Evolutionary conservation across 805 yeast species (phyloP).

Genomic region (Pichia paraexigua): DNA sequence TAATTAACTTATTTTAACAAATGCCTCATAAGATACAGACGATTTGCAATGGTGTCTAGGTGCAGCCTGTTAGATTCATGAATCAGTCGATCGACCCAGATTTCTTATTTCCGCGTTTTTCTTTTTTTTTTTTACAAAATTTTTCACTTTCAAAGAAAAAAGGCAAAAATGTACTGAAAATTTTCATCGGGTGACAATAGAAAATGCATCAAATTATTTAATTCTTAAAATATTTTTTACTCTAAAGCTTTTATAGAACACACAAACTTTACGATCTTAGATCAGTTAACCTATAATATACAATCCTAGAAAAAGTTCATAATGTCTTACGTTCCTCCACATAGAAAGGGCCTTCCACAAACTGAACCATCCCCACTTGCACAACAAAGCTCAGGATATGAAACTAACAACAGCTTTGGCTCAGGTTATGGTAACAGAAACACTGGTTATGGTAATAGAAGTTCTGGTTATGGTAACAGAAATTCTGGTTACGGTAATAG

Average conservation of each 20-base stretch:
- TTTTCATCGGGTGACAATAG: neutral
- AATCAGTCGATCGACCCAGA: neutral
- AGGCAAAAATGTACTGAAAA: neutral
- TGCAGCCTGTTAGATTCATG: neutral
- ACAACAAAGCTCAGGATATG: neutral
- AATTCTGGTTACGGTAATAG: conserved; percentile 29
- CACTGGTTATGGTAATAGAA: conserved; percentile 26
- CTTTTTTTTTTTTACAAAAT: neutral
- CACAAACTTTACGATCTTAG: neutral
- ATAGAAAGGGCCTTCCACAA: conserved; percentile 29
- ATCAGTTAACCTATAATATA: neutral
- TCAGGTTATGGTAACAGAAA: conserved; percentile 12
- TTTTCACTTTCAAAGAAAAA: neutral
- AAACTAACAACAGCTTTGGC: neutral
- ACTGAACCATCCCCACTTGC: neutral
- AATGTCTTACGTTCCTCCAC: conserved; percentile 43
- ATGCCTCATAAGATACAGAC: too few relatives aligned
- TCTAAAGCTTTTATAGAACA: neutral
- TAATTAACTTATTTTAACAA: too few relatives aligned
- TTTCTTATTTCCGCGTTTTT: neutral
- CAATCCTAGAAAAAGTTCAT: neutral
- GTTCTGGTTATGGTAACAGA: conserved; percentile 26
- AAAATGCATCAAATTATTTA: neutral
- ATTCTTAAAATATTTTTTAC: neutral
- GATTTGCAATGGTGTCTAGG: too few relatives aligned